These are phyloP conservation scores for Cordyceps militaris DNA, from an alignment of 2,329 filamentous ascomycete species.

Conservation along the genomic window DNA sequence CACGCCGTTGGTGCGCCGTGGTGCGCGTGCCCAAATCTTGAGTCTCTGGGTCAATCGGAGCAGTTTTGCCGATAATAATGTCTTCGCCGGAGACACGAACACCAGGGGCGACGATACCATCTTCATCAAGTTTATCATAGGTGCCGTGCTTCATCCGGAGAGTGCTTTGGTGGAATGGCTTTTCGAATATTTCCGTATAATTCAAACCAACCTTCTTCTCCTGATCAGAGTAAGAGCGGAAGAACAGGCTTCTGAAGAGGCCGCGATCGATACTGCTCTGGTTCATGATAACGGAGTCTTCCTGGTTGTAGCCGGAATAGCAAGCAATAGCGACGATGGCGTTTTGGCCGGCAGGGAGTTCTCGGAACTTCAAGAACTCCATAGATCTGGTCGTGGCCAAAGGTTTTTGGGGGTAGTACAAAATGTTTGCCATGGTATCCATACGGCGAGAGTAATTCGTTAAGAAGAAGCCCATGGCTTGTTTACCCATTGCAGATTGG, in stretches of 20 bases:
- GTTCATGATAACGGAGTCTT: constrained; percentile 99
- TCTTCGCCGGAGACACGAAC: constrained; percentile 94
- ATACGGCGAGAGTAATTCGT: constrained; percentile 96
- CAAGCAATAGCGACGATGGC: constrained; percentile 96
- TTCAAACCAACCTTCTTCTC: constrained; percentile 95
- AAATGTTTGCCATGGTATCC: constrained; percentile 99
- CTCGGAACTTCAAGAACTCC: constrained; percentile 98
- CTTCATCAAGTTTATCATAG: constrained; percentile 95
- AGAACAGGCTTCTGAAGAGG: constrained; percentile 95
- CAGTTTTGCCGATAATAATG: constrained; percentile 98
- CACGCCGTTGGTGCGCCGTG: constrained; percentile 83
- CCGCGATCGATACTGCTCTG: constrained; percentile 98
- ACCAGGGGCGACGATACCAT: constrained; percentile 89
- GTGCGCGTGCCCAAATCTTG: constrained; percentile 92
- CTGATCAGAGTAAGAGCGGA: constrained; percentile 92
- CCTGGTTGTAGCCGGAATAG: constrained; percentile 98
- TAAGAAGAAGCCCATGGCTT: constrained; percentile 98
- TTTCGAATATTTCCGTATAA: constrained; percentile 90
- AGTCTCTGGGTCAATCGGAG: constrained; percentile 84
- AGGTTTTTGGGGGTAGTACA: constrained; percentile 98
- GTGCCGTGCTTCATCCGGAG: constrained; percentile 89
- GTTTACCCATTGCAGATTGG: constrained; percentile 99
- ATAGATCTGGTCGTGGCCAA: constrained; percentile 93
- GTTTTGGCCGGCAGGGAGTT: constrained; percentile 93
- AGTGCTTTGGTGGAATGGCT: constrained; percentile 81